Evolutionary conservation across 148 eudicot species (phyloP).

Genomic region (Rhododendron mucronatum): DNA sequence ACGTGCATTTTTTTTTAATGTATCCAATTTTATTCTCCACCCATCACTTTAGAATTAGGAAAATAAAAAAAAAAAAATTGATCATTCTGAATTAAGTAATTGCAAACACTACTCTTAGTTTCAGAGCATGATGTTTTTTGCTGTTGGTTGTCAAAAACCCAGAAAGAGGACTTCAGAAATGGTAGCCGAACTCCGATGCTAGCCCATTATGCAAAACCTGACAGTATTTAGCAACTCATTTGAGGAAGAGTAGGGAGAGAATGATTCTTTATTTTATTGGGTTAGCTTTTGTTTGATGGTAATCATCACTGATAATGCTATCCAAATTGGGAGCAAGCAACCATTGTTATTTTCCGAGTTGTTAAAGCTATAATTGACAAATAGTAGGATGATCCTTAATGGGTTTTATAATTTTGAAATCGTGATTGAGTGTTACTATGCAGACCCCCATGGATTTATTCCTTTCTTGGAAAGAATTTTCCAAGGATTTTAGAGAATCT

Average conservation of each 20-base stretch:
- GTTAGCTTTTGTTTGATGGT: background rate
- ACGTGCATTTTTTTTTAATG: background rate
- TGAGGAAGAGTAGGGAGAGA: background rate
- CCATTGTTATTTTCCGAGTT: background rate
- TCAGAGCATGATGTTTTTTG: background rate
- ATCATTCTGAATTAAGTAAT: too few species aligned
- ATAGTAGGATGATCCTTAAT: background rate
- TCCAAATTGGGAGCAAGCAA: background rate
- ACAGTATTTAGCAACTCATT: background rate
- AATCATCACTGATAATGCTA: background rate
- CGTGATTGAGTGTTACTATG: background rate
- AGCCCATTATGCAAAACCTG: background rate
- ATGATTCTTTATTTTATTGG: background rate
- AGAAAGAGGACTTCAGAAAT: background rate
- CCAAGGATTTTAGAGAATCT: background rate
- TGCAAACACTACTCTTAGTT: background rate
- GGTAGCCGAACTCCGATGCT: background rate
- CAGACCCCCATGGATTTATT: background rate
- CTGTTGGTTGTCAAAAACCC: background rate
- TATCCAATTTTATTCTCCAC: background rate
- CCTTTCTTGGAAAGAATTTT: too few species aligned
- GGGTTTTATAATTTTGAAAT: background rate
- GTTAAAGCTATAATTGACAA: background rate
- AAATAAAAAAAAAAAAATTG: background rate
- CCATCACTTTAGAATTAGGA: background rate